A percentile compares a stretch with the other conserved stretches of the same genome.
phyloP scores from a whole-genome alignment of 2,329 filamentous ascomycete genomes.

The Hypoxylon sp. region DNA sequence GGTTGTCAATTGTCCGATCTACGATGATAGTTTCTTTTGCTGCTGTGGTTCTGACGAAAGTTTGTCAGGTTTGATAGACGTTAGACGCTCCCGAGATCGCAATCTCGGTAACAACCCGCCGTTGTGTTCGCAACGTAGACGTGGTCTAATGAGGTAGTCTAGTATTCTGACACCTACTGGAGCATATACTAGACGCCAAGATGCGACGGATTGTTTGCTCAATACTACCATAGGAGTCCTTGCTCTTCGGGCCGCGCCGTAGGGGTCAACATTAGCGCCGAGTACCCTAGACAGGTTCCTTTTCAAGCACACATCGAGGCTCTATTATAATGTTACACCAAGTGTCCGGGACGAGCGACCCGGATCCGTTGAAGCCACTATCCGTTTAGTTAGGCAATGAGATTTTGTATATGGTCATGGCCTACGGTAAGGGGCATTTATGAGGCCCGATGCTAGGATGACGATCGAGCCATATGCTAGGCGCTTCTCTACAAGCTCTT shows the following conservation, averaged over 20 bases:
- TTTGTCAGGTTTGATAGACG: constrained; percentile 19
- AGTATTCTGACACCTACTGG: constrained; percentile 6
- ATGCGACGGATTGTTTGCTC: constrained; percentile 40
- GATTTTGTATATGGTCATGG: constrained; percentile 25
- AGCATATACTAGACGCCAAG: constrained; percentile 26
- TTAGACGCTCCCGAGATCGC: constrained; percentile 34
- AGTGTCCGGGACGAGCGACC: constrained; percentile 29
- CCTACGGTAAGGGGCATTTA: constrained; percentile 33
- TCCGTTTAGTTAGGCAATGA: constrained; percentile 19
- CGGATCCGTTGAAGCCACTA: constrained; percentile 30
- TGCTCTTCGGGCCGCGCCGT: constrained; percentile 43
- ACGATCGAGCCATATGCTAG: constrained; percentile 16
- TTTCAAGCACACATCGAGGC: constrained; percentile 29
- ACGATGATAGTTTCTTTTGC: constrained; percentile 19
- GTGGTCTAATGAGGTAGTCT: constrained; percentile 15
- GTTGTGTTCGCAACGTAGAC: constrained; percentile 21
- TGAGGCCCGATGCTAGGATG: constrained; percentile 25
- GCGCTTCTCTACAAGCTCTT: constrained; percentile 13
- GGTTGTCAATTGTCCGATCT: constrained; percentile 34
- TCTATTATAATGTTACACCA: constrained; percentile 32
- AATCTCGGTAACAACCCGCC: constrained; percentile 38
- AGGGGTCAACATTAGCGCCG: constrained; percentile 28
- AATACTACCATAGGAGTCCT: constrained; percentile 8
- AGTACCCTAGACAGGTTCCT: constrained; percentile 4
- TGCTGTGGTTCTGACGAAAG: not conserved